Base-by-base conservation (phyloP, 352 stramenopile species). In the Achlya hypogyna region DNA sequence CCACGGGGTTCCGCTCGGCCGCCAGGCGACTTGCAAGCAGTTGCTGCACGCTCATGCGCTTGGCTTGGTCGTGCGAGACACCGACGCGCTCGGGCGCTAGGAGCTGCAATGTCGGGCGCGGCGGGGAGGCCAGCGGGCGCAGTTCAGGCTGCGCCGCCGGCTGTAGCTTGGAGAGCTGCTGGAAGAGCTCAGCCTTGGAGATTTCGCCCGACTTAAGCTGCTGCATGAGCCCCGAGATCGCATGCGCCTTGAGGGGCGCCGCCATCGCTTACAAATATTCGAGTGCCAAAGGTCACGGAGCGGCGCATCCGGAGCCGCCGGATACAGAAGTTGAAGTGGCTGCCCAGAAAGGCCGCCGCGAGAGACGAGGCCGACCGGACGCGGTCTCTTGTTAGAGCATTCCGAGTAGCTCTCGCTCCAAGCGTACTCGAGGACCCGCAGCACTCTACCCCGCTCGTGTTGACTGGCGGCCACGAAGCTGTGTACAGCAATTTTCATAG, bases 171-270 rank as follows among this genome's bases (percentile, higher is more conserved):
- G 84, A 84, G 27, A 93, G 81, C 62, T 89, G 78, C 70, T 91
- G 79, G 72, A 93, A 93, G 52, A 93, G 75, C 69, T 93, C 78
- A 76, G 88, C 87, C 64, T 90, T 91, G 42, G 82, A 88, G 71
- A 93, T 93, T 62, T 90, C 81, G 23, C 84, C 84, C 59, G 69
- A 86, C 70, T 93, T 93, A 35, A 93, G 77, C 70, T 91, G 83
- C 71, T 89, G 80, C 79, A 93, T 88, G 63, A 91, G 78, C 40
- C 68, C 78, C 9, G 82, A 87, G 56, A 93, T 64, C 54, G 32
- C 54, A 34, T 52, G 54, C 20, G 54, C 47, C 54, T 64, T 64
- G 4, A 32, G 34, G 25, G 45, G 45, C 53, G 49, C n/a, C 38
- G 38, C n/a, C 12, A 18, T 18, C 14, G 12, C 14, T n/a, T 10